A percentile compares a stretch with the other conserved stretches of the same genome.
Conservation (phyloP, 2,329 filamentous ascomycete genomes). For the Cladorrhinum sp. region DNA sequence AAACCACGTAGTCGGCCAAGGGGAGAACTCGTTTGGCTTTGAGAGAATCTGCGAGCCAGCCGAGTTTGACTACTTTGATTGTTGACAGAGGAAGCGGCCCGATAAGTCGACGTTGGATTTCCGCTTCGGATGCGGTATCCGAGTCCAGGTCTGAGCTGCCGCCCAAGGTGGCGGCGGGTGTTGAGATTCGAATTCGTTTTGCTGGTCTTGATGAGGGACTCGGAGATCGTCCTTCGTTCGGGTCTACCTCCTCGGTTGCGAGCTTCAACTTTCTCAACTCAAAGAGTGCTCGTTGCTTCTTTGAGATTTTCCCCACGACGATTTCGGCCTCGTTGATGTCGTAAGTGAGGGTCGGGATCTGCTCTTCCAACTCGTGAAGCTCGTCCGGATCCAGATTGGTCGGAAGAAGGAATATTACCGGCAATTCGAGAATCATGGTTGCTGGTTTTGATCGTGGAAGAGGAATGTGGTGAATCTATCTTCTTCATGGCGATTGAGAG, state of each 20-base stretch:
- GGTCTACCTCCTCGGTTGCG: conserved; percentile 47
- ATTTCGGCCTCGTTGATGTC: conserved; percentile 69
- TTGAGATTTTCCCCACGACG: conserved; percentile 69
- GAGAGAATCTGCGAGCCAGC: conserved; percentile 57
- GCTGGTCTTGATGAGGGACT: conserved; percentile 22
- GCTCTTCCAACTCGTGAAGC: conserved; percentile 61
- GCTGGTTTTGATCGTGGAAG: neutral
- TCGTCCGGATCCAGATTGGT: conserved; percentile 65
- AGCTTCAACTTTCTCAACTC: conserved; percentile 71
- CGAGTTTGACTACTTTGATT: conserved; percentile 53
- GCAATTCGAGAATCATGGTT: conserved; percentile 41
- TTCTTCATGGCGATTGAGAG: neutral
- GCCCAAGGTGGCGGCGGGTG: conserved; percentile 4
- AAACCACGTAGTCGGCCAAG: conserved; percentile 51
- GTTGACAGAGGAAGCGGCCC: conserved; percentile 15
- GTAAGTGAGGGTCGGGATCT: conserved; percentile 64
- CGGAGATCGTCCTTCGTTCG: conserved; percentile 1
- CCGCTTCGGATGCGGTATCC: conserved; percentile 29
- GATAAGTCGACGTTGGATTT: conserved; percentile 16
- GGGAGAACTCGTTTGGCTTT: conserved; percentile 44
- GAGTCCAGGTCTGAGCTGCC: conserved; percentile 26
- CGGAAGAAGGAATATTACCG: conserved; percentile 69
- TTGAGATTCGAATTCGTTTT: conserved; percentile 33
- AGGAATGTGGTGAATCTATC: neutral
- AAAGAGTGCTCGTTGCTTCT: conserved; percentile 67